phyloP scores from a whole-genome alignment of 352 stramenopile genomes.

The Phytophthora sojae region DNA sequence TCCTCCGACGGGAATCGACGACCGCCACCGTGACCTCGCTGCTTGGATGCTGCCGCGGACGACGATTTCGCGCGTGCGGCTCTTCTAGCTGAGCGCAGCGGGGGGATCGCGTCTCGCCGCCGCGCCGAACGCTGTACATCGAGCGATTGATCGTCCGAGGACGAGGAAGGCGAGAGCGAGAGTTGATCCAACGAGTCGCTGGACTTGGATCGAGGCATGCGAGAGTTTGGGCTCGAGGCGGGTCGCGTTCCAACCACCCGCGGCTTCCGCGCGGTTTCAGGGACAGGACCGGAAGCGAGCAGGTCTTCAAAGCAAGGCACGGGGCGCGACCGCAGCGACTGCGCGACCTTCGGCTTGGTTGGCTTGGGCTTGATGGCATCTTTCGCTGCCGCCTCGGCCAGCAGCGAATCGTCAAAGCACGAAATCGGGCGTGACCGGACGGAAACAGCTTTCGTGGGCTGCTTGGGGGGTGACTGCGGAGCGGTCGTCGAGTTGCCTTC shows the following conservation, averaged over 20 bases:
- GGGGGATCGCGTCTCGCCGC: conserved; percentile 16
- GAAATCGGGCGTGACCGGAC: conserved; percentile 20
- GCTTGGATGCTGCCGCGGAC: conserved; percentile 10
- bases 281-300: conserved; percentile 12
- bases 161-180: conserved; percentile 12
- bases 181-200: background rate
- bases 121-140: conserved; percentile 6
- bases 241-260: conserved; percentile 15
- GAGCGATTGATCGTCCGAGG: conserved; percentile 19
- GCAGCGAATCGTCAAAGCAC: conserved; percentile 29
- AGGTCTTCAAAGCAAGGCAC: conserved; percentile 29
- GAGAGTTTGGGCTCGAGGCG: conserved; percentile 19
- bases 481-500: conserved; percentile 7
- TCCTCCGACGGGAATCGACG: conserved; percentile 18
- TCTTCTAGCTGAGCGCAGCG: background rate
- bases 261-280: conserved; percentile 23
- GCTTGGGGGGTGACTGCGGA: conserved; percentile 6
- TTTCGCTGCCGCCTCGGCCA: conserved; percentile 24
- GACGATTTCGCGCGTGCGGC: conserved; percentile 22
- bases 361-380: background rate
- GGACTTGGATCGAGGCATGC: conserved; percentile 11
- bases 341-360: conserved; percentile 11
- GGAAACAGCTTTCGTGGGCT: conserved; percentile 19
- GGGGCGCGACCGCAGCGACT: conserved; percentile 24
- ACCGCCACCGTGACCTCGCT: conserved; percentile 7